phyloP scores from a whole-genome alignment of 148 eudicot genomes.

The Pouteria glomerata region DNA sequence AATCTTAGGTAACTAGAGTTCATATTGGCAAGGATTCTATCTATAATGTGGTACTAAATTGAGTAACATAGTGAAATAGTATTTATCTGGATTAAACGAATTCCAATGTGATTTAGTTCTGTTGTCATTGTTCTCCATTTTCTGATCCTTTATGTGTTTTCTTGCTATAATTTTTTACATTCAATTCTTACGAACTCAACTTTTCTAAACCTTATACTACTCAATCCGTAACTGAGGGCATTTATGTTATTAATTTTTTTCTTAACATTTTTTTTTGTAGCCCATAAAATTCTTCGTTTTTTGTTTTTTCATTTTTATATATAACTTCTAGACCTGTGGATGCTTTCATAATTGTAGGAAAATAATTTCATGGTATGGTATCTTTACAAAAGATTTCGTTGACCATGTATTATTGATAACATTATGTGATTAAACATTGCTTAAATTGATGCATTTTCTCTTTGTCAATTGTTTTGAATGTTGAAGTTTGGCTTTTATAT shows the following conservation, averaged over 20 bases:
- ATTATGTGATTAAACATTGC: not conserved
- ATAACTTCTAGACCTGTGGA: not conserved
- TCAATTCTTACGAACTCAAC: not conserved
- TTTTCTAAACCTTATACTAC: not conserved
- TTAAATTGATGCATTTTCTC: constrained; percentile 2
- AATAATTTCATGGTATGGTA: not conserved
- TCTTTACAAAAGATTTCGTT: not conserved
- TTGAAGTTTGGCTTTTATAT: constrained; percentile 2
- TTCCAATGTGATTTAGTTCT: not conserved
- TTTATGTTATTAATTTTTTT: not conserved
- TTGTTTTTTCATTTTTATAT: not conserved
- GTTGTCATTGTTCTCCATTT: too few relatives aligned
- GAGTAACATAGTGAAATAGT: not conserved
- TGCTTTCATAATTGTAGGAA: not conserved
- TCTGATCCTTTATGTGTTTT: not conserved
- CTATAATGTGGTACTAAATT: not conserved
- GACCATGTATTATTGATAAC: not conserved
- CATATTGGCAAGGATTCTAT: not conserved
- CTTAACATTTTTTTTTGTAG: too few relatives aligned
- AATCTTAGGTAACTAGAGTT: not conserved
- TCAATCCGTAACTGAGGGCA: not conserved
- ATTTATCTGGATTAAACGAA: not conserved
- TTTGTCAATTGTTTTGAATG: not conserved
- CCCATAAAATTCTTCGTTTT: not conserved
- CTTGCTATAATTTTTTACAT: not conserved